Evolutionary conservation across 1,284 basidiomycete genomes (phyloP).

Genomic region (Cryptococcus sp.): DNA sequence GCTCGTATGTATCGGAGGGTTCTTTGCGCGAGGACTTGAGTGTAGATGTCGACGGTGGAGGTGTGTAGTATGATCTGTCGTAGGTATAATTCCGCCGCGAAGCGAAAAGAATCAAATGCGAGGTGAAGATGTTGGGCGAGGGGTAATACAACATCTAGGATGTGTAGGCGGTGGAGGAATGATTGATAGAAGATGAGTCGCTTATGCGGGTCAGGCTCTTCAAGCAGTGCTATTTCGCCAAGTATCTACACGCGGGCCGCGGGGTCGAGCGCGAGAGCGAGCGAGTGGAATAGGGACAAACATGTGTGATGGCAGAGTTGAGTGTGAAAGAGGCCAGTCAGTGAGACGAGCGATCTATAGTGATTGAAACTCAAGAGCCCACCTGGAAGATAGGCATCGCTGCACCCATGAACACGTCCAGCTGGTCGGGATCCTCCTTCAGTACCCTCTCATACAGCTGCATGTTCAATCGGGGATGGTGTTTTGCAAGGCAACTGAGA

Average conservation of each 20-base stretch:
- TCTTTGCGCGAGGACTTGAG: conserved; percentile 32
- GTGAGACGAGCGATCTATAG: no score
- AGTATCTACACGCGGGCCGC: background rate
- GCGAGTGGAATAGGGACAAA: no score
- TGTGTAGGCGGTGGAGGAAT: conserved; percentile 4
- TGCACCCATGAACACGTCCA: background rate
- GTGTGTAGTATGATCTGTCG: conserved; percentile 32
- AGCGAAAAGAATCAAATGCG: conserved; percentile 38
- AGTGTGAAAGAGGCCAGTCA: no score
- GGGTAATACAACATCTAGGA: background rate
- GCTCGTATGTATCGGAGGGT: conserved; percentile 30
- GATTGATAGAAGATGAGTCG: conserved; percentile 1
- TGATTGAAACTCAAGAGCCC: background rate
- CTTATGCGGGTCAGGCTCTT: background rate
- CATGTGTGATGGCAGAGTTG: no score
- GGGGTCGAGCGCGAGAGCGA: no score
- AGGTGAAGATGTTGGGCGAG: conserved; percentile 22
- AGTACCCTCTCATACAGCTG: background rate
- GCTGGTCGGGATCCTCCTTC: background rate
- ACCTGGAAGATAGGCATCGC: background rate
- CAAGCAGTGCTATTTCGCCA: background rate
- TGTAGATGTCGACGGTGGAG: conserved; percentile 27
- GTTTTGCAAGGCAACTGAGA: background rate
- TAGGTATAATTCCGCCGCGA: conserved; percentile 38
- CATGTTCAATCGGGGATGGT: background rate